Evolutionary conservation across 1,284 basidiomycete species (phyloP).

Genomic region (Boletus sp.): DNA sequence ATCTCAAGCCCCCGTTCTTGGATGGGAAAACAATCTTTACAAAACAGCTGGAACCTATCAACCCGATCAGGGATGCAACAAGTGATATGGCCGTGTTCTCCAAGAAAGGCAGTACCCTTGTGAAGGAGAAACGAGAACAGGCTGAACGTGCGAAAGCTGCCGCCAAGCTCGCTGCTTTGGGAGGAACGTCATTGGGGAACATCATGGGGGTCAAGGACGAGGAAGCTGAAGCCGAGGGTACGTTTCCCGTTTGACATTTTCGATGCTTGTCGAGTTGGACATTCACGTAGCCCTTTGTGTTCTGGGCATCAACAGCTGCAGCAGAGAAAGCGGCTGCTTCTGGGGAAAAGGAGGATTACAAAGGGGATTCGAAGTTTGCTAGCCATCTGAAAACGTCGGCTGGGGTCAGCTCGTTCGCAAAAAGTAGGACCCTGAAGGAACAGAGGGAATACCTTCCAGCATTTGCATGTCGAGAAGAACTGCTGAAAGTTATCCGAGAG

Average conservation of each 20-base stretch:
- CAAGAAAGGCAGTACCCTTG: slow-evolving; percentile 91
- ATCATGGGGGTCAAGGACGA: slow-evolving; percentile 98
- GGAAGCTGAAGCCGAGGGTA: slow-evolving; percentile 83
- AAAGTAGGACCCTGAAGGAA: slow-evolving; percentile 83
- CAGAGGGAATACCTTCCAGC: slow-evolving; percentile 97
- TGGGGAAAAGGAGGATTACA: slow-evolving; percentile 74
- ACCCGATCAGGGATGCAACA: slow-evolving; percentile 91
- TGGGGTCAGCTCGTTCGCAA: slow-evolving; percentile 84
- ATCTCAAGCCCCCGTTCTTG: slow-evolving; percentile 96
- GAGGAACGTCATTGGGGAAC: slow-evolving; percentile 93
- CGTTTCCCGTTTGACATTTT: slow-evolving; percentile 35
- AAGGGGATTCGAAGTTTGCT: slow-evolving; percentile 95
- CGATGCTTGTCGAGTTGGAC: slow-evolving; percentile 53
- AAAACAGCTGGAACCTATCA: slow-evolving; percentile 95
- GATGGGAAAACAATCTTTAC: slow-evolving; percentile 97
- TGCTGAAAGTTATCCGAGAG: slow-evolving; percentile 88
- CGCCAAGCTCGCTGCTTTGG: slow-evolving; percentile 89
- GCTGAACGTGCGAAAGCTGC: slow-evolving; percentile 95
- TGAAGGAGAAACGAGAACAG: slow-evolving; percentile 94
- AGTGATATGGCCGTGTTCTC: slow-evolving; percentile 96
- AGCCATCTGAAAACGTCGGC: slow-evolving; percentile 79
- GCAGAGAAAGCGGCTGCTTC: slow-evolving; percentile 60
- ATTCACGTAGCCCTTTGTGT: slow-evolving; percentile 63
- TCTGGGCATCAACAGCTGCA: slow-evolving; percentile 47
- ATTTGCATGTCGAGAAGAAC: slow-evolving; percentile 94